phyloP scores from a whole-genome alignment of 176 grass and related monocot species.

The Triticum aestivum region DNA sequence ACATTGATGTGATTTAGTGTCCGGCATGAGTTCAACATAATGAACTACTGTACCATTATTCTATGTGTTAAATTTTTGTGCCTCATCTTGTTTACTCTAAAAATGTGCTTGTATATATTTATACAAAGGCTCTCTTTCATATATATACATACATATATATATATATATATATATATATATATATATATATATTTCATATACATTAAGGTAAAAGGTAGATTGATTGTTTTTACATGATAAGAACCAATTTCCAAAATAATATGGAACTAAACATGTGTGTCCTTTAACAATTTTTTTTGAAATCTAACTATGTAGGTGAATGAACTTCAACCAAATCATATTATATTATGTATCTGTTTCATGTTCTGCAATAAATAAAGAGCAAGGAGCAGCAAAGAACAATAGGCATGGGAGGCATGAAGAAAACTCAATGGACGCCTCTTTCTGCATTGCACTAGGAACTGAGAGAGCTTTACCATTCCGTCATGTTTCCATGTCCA shows the following conservation, averaged over 20 bases:
- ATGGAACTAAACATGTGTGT: neutral
- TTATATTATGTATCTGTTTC: too few species aligned
- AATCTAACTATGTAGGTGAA: too few species aligned
- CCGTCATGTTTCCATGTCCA: constrained; percentile 27
- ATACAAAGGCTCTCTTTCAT: neutral
- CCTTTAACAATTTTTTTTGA: too few species aligned
- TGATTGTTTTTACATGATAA: neutral
- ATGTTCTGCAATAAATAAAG: neutral
- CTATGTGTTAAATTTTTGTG: neutral
- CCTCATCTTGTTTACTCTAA: neutral
- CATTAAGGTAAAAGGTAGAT: neutral
- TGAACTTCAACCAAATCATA: too few species aligned
- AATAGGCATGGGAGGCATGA: constrained; percentile 38
- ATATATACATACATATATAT: neutral
- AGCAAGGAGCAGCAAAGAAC: constrained; percentile 8
- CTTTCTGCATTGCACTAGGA: neutral
- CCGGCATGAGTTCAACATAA: neutral
- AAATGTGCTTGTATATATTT: neutral
- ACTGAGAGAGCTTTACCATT: neutral
- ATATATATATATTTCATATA: neutral
- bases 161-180: neutral
- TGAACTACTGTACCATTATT: neutral
- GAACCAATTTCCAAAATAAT: neutral
- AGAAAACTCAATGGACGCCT: neutral
- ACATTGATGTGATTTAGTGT: neutral